Evolutionary conservation across 2,329 filamentous ascomycete species (phyloP), one percentile per base, ranked within the genome.

Genomic region (Claviceps sp.): DNA sequence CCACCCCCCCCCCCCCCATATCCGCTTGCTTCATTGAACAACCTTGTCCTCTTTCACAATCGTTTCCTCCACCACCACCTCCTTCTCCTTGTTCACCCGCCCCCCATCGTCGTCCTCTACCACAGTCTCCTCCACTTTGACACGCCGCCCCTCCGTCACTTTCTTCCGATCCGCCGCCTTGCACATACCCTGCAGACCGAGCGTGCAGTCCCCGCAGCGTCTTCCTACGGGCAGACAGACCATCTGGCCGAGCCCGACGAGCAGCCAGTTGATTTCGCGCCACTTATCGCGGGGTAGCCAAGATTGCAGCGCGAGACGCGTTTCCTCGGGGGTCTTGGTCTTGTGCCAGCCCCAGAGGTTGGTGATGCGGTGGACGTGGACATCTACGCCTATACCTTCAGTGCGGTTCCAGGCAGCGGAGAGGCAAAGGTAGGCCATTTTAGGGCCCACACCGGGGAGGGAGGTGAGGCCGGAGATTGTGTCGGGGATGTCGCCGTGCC

Each of bases 331-430:
- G 13, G 73, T 85, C 60, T 80, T 83, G 2, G 85, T 91, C 65
- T 79, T 80, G 65, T 94, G 80, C 90, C 90, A 96, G 3, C 87
- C 86, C 89, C 89, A 95, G 29, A 95, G 73, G 68, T 95, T 95
- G 49, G 88, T 91, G 67, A 96, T 94, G 51, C 90, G 85, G 68
- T 95, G 90, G 3, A 96, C 90, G 67, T 96, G 90, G 5, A 95
- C 89, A 65, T 96, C 90, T 47, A 96, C 90, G 26, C 90, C 90
- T 57, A 96, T 95, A 7, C 90, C 90, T 61, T 80, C 74, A 50
- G 77, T 78, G 37, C 72, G 70, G 59, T 70, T 67, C 78, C 78
- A 81, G 76, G 61, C 87, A 0, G 85, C 85, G 46, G 83, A 85
- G 71, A 95, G 79, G 64, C 86, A 91, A 22, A 96, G 77, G 65